These are phyloP conservation scores for Picochlorum sp. DNA, from an alignment of 139 green algal genomes.

Conservation along the genomic window DNA sequence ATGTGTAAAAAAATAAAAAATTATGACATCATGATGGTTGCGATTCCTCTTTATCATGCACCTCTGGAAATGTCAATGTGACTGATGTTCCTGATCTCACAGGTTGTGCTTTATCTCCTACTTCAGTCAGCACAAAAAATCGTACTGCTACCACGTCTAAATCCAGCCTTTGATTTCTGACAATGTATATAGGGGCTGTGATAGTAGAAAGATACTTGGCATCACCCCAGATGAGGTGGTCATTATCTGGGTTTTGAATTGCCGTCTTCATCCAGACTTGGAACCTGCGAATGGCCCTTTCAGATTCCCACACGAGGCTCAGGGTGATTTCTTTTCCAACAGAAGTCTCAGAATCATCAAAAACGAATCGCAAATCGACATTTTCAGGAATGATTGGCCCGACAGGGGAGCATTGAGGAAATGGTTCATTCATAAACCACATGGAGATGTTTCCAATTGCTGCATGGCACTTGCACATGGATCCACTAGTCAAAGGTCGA, in stretches of 20 bases:
- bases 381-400: background rate
- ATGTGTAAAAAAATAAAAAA: no score
- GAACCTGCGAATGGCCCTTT: no score
- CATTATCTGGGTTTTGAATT: no score
- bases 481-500: background rate
- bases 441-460: background rate
- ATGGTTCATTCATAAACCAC: background rate
- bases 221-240: no score
- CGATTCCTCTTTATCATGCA: background rate
- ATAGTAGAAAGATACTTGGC: no score
- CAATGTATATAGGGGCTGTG: no score
- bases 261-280: no score
- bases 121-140: background rate
- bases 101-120: background rate
- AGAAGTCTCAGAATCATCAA: background rate
- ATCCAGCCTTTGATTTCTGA: background rate
- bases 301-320: background rate
- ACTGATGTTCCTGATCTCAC: background rate
- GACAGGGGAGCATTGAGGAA: background rate
- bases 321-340: background rate
- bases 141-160: background rate
- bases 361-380: background rate
- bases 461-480: constrained; percentile 1
- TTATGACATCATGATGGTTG: no score
- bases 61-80: constrained; percentile 1